Evolutionary conservation across 352 stramenopile genomes (phyloP).

Genomic region (Phytophthora multivora): DNA sequence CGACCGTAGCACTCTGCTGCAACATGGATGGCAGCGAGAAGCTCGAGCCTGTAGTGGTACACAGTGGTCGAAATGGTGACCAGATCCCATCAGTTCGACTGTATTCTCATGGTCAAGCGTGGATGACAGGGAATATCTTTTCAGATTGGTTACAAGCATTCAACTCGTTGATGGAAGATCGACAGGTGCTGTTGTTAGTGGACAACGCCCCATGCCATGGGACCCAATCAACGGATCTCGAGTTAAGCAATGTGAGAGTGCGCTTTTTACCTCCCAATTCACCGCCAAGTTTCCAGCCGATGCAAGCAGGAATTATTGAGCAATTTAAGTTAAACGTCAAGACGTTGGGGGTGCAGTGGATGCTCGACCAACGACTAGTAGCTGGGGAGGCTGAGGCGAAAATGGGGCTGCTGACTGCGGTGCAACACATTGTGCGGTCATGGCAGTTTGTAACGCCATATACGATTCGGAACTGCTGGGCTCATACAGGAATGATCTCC

Average conservation of each 20-base stretch:
- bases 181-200: slow-evolving; percentile 22
- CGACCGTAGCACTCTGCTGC: slow-evolving; percentile 20
- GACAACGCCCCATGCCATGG: slow-evolving; percentile 26
- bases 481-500: slow-evolving; percentile 19
- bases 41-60: slow-evolving; percentile 21
- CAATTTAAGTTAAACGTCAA: slow-evolving; percentile 26
- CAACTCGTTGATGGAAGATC: slow-evolving; percentile 18
- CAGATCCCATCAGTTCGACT: slow-evolving; percentile 12
- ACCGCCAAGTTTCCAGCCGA: slow-evolving; percentile 12
- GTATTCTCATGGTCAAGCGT: slow-evolving; percentile 20
- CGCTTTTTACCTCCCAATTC: slow-evolving; percentile 15
- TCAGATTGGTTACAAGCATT: slow-evolving; percentile 22
- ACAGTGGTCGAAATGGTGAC: slow-evolving; percentile 6
- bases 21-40: slow-evolving; percentile 32
- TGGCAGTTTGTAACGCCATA: slow-evolving; percentile 11
- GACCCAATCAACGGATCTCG: not conserved
- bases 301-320: slow-evolving; percentile 20
- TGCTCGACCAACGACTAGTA: slow-evolving; percentile 20
- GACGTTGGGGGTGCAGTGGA: slow-evolving; percentile 20
- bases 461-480: slow-evolving; percentile 21
- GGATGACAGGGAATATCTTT: slow-evolving; percentile 22
- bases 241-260: slow-evolving; percentile 20
- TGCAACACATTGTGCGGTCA: slow-evolving; percentile 21
- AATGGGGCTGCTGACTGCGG: slow-evolving; percentile 22
- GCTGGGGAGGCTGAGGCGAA: slow-evolving; percentile 1